Evolutionary conservation across 345 rosid species (phyloP).

Genomic region (Brassica rapa): DNA sequence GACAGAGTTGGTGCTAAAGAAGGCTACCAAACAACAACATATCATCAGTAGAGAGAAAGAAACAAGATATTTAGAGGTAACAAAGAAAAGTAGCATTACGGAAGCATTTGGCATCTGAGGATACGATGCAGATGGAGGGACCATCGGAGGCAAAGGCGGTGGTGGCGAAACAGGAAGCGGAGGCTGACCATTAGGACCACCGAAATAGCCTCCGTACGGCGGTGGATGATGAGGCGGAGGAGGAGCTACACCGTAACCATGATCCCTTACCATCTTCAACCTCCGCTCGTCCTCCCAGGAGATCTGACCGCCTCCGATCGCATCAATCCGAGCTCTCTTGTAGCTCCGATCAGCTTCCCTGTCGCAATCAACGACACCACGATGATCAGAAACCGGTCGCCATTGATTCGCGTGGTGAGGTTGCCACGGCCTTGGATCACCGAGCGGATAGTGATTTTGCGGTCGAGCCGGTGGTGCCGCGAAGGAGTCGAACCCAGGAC

Average conservation of each 20-base stretch:
- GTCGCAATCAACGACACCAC: conserved; percentile 25
- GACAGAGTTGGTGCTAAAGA: conserved; percentile 47
- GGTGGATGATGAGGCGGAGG: too few species aligned
- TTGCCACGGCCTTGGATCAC: conserved; percentile 49
- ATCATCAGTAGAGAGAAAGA: conserved; percentile 30
- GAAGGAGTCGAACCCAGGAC: conserved; percentile 51
- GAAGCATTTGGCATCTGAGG: conserved; percentile 39
- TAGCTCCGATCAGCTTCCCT: conserved; percentile 56
- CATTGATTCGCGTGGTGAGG: conserved; percentile 40
- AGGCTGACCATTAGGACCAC: conserved; percentile 41
- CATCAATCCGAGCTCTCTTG: conserved; percentile 73
- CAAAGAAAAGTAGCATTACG: conserved; percentile 6
- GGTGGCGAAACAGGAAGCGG: conserved; percentile 72
- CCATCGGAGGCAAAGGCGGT: conserved; percentile 56
- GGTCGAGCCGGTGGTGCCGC: conserved; percentile 32
- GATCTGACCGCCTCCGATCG: conserved; percentile 31
- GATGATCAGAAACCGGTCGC: conserved; percentile 29
- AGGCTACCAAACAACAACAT: conserved; percentile 33
- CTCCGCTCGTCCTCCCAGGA: conserved; percentile 67
- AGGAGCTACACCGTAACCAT: conserved; percentile 50
- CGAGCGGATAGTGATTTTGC: conserved; percentile 28
- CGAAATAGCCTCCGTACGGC: conserved; percentile 29
- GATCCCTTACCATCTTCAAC: conserved; percentile 80
- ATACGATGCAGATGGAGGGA: conserved; percentile 25
- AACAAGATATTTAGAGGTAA: conserved; percentile 9